phyloP scores from a whole-genome alignment of 2,329 filamentous ascomycete species.

The Elsinoe australis region DNA sequence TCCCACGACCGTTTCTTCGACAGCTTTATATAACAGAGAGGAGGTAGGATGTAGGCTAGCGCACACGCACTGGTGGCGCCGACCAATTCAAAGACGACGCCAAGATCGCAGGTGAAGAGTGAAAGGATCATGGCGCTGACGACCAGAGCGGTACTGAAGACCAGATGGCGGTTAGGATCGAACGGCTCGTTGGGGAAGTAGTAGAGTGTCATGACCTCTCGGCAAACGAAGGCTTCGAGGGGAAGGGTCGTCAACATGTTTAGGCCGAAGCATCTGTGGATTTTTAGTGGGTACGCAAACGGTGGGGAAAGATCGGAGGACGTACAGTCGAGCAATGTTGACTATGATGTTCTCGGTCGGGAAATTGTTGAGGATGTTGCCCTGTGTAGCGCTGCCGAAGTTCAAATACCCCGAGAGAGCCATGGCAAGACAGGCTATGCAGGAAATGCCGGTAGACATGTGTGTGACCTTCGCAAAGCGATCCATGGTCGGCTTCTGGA shows the following conservation, averaged over 20 bases:
- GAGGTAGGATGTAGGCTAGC: slow-evolving; percentile 89
- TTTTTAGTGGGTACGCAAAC: not conserved
- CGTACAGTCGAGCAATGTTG: slow-evolving; percentile 76
- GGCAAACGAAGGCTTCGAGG: slow-evolving; percentile 93
- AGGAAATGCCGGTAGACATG: slow-evolving; percentile 81
- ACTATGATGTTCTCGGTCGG: slow-evolving; percentile 84
- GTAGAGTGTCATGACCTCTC: slow-evolving; percentile 92
- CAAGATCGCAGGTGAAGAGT: slow-evolving; percentile 84
- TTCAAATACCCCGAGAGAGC: slow-evolving; percentile 83
- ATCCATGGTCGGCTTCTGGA: slow-evolving; percentile 89
- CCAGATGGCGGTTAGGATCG: slow-evolving; percentile 73
- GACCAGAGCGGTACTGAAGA: slow-evolving; percentile 79
- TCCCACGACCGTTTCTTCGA: slow-evolving; percentile 56
- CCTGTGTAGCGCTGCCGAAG: slow-evolving; percentile 83
- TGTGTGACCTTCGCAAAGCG: slow-evolving; percentile 91
- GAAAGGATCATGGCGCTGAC: slow-evolving; percentile 67
- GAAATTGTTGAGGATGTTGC: slow-evolving; percentile 98
- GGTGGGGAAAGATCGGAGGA: slow-evolving; percentile 2
- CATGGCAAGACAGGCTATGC: slow-evolving; percentile 85
- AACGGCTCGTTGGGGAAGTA: slow-evolving; percentile 66
- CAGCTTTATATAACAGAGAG: slow-evolving; percentile 89
- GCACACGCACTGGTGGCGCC: slow-evolving; percentile 91
- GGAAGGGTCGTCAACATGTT: slow-evolving; percentile 98
- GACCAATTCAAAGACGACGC: slow-evolving; percentile 90
- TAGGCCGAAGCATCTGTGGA: slow-evolving; percentile 71